Evolutionary conservation across 257 asterid genomes (phyloP).

Genomic region (Solanum stenotomum): DNA sequence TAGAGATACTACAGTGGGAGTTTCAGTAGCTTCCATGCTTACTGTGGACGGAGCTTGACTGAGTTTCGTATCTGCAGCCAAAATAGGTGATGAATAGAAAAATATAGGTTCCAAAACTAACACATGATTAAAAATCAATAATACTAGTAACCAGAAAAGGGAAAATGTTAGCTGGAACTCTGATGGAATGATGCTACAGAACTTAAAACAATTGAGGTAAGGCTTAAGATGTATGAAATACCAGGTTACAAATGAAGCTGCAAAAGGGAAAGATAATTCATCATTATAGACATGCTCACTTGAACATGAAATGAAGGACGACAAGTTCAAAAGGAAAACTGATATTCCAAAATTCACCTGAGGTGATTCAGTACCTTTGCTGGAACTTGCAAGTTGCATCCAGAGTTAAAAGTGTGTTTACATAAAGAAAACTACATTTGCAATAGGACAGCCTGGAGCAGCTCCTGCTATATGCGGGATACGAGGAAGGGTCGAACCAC

Average conservation of each 20-base stretch:
- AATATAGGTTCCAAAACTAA: not conserved
- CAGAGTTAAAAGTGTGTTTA: not conserved
- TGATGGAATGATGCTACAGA: not conserved
- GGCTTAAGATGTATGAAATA: not conserved
- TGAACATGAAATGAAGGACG: not conserved
- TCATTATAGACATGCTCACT: not conserved
- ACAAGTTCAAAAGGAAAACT: not conserved
- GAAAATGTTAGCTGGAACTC: not conserved
- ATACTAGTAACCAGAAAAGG: too few relatives aligned
- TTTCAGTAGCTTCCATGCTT: constrained; percentile 40
- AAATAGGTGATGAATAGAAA: not conserved
- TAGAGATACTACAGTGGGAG: constrained; percentile 49
- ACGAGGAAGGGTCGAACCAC: not conserved
- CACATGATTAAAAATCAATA: not conserved
- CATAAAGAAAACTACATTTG: not conserved
- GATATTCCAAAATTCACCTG: not conserved
- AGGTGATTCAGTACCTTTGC: not conserved
- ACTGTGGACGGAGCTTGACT: constrained; percentile 33
- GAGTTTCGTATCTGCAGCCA: constrained; percentile 43
- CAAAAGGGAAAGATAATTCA: not conserved
- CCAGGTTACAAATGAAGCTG: not conserved
- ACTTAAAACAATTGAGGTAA: not conserved
- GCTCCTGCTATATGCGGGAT: not conserved
- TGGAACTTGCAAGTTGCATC: not conserved
- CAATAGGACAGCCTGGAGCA: not conserved